Percentiles rank a stretch among this genome's conserved stretches.
Conservation (phyloP, 441 rosid species). For the Gossypium aridum region DNA sequence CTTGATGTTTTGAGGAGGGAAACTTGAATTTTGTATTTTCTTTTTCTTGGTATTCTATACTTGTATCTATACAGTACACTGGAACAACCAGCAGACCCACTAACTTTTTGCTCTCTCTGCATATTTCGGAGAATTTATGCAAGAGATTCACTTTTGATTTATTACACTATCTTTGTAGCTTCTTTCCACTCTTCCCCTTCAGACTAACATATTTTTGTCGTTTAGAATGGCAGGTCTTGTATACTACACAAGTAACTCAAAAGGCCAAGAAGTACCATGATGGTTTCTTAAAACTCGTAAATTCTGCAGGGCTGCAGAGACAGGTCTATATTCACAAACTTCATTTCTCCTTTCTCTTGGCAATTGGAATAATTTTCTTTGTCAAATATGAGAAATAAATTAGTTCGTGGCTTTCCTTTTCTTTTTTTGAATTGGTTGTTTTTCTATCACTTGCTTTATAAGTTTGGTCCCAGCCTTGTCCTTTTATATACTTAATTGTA, state of each 20-base stretch:
- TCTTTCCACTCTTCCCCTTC: background rate
- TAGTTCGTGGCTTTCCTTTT: background rate
- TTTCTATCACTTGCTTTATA: background rate
- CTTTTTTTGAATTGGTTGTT: background rate
- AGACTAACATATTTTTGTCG: background rate
- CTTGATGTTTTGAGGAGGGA: background rate
- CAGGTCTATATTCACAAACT: slow-evolving; percentile 17
- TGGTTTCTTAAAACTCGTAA: slow-evolving; percentile 21
- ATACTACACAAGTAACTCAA: slow-evolving; percentile 23
- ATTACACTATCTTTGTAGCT: background rate
- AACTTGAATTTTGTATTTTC: background rate
- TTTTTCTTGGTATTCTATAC: background rate
- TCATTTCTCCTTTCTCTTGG: background rate
- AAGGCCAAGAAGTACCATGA: slow-evolving; percentile 28
- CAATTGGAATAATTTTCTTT: background rate
- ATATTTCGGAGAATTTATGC: background rate
- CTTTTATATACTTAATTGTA: background rate
- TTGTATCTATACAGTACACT: background rate
- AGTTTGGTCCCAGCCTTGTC: background rate
- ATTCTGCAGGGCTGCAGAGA: slow-evolving; percentile 13
- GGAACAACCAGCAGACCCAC: background rate
- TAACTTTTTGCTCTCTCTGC: background rate
- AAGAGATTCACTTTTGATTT: background rate
- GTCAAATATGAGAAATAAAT: slow-evolving; percentile 7
- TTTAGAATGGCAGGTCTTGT: slow-evolving; percentile 26